These are phyloP conservation scores for Tolypocladium amazonense DNA, from an alignment of 2,329 filamentous ascomycete genomes.

Conservation along the genomic window DNA sequence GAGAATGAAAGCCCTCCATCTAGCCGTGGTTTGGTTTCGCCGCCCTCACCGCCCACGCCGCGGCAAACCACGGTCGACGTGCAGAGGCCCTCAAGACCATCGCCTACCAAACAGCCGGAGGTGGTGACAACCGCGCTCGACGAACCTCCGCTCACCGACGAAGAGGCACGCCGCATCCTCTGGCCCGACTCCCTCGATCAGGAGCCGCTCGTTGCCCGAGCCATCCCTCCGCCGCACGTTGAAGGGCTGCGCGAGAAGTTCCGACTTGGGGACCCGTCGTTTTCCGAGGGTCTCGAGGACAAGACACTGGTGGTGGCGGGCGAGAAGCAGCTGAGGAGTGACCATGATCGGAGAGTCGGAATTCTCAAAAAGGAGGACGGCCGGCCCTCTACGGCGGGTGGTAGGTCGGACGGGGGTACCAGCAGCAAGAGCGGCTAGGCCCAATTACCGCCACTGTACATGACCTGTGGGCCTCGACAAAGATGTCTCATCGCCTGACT, in stretches of 20 bases:
- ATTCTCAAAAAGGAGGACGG: constrained; percentile 10
- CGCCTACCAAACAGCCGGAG: constrained; percentile 5
- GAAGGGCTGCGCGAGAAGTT: constrained; percentile 29
- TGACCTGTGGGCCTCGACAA: not conserved
- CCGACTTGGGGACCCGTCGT: constrained; percentile 21
- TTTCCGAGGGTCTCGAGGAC: constrained; percentile 21
- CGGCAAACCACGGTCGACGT: constrained; percentile 6
- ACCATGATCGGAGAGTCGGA: constrained; percentile 17
- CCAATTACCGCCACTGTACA: not conserved
- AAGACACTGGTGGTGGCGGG: constrained; percentile 25
- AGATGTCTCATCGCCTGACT: not conserved
- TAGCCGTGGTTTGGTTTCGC: not conserved
- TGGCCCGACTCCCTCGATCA: constrained; percentile 22
- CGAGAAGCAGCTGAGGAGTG: constrained; percentile 23
- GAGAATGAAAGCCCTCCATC: not conserved
- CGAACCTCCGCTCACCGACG: constrained; percentile 25
- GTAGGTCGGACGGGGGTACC: not conserved
- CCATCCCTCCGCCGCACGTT: constrained; percentile 4
- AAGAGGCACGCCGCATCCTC: constrained; percentile 27
- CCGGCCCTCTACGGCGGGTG: not conserved
- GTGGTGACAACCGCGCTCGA: constrained; percentile 10
- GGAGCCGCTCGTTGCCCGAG: not conserved
- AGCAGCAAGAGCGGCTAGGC: not conserved
- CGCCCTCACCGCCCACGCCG: constrained; percentile 4
- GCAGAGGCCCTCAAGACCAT: not conserved